A percentile compares a stretch with the other conserved stretches of the same genome.
Conservation (phyloP, 2,329 filamentous ascomycete species). For the Cladosporium sp. region DNA sequence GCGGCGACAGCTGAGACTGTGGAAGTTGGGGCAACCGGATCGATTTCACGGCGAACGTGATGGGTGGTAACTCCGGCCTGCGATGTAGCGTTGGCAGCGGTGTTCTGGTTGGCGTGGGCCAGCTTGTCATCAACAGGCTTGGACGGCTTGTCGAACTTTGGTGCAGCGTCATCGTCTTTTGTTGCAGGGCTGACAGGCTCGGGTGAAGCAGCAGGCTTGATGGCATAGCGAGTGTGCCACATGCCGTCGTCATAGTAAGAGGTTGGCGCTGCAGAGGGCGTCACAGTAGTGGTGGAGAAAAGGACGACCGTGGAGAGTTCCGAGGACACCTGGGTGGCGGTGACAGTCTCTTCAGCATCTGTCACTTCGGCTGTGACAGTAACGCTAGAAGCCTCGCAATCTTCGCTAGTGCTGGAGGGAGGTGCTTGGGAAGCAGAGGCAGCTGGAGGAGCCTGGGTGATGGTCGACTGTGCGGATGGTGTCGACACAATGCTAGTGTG, state of each 20-base stretch:
- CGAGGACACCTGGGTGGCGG: not conserved
- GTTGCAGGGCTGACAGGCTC: slow-evolving; percentile 20
- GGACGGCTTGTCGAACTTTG: not conserved
- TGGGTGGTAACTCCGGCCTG: not conserved
- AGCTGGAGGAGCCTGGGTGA: slow-evolving; percentile 4
- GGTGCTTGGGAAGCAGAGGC: not conserved
- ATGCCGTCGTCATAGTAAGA: slow-evolving; percentile 47
- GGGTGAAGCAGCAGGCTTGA: slow-evolving; percentile 33
- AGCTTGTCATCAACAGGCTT: not conserved
- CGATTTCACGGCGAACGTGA: not conserved
- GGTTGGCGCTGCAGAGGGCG: slow-evolving; percentile 25
- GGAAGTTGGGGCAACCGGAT: not conserved
- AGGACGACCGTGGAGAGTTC: slow-evolving; percentile 11
- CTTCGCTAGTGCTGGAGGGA: not conserved
- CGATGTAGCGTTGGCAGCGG: not conserved
- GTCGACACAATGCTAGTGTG: not conserved
- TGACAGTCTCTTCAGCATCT: not conserved
- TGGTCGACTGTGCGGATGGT: not conserved
- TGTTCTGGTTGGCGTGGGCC: no score
- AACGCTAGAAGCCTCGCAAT: not conserved
- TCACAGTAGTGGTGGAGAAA: slow-evolving; percentile 20
- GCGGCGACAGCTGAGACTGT: not conserved
- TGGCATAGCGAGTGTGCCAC: slow-evolving; percentile 46
- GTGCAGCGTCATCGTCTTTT: slow-evolving; percentile 10
- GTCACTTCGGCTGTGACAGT: slow-evolving; percentile 2